A percentile compares a stretch with the other conserved stretches of the same genome.
These are phyloP conservation scores for Fraxinus floribunda DNA, from an alignment of 305 asterid genomes.

Conservation along the genomic window DNA sequence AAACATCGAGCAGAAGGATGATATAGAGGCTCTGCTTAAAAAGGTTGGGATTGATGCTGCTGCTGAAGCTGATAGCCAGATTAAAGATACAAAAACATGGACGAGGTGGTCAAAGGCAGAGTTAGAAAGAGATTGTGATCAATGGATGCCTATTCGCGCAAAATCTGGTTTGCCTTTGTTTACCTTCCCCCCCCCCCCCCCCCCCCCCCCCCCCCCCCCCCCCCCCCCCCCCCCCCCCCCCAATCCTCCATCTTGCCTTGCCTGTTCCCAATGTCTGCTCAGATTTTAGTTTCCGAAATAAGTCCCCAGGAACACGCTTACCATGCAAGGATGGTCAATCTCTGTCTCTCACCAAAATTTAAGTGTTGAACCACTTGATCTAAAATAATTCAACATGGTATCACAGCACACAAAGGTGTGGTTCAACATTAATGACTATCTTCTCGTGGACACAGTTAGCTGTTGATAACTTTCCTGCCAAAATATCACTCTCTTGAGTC, in stretches of 20 bases:
- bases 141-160: conserved; percentile 84
- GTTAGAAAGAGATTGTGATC: conserved; percentile 58
- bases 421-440: background rate
- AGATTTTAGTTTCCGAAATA: background rate
- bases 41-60: conserved; percentile 82
- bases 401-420: background rate
- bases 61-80: conserved; percentile 67
- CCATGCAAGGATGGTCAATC: background rate
- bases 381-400: background rate
- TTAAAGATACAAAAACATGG: conserved; percentile 80
- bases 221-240: background rate
- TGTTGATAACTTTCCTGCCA: background rate
- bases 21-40: conserved; percentile 74
- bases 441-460: background rate
- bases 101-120: conserved; percentile 84
- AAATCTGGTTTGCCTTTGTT: conserved; percentile 50
- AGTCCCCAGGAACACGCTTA: background rate
- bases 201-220: no score
- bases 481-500: background rate
- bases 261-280: background rate
- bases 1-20: conserved; percentile 68
- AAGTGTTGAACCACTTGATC: background rate
- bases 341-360: background rate
- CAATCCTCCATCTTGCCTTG: background rate
- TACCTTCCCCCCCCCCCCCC: no score